A percentile compares a stretch with the other conserved stretches of the same genome.
Evolutionary conservation across 805 yeast species (phyloP).

Genomic region (Novakomyces olei): DNA sequence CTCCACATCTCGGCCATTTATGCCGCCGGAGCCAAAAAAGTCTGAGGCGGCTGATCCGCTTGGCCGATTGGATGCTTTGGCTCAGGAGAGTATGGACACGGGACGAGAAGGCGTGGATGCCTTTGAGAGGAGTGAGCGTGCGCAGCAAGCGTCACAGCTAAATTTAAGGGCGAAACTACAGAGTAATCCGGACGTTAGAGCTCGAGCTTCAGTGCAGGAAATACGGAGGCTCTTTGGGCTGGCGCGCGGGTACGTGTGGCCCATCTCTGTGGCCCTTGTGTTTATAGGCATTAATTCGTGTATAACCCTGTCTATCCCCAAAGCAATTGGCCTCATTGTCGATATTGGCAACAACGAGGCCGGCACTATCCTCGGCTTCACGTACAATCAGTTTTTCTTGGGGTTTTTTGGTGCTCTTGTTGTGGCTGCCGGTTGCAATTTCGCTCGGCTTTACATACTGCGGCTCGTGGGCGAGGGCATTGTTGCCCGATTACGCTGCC

Average conservation of each 20-base stretch:
- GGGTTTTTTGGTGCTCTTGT: conserved; percentile 41
- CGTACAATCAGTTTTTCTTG: conserved; percentile 39
- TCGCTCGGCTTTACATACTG: conserved; percentile 54
- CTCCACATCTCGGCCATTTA: too few relatives aligned
- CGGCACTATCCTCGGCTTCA: conserved; percentile 32
- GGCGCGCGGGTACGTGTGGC: conserved; percentile 34
- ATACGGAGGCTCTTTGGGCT: conserved; percentile 28
- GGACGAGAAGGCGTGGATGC: too few relatives aligned
- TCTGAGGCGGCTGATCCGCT: too few relatives aligned
- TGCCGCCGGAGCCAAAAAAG: too few relatives aligned
- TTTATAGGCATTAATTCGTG: conserved; percentile 51
- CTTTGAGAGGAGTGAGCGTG: conserved; percentile 7
- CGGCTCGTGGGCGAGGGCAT: conserved; percentile 68
- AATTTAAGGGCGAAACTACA: conserved; percentile 10
- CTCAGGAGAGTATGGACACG: too few relatives aligned
- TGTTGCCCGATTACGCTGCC: conserved; percentile 62
- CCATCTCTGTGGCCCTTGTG: conserved; percentile 36
- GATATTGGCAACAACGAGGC: conserved; percentile 35
- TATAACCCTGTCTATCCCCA: conserved; percentile 61
- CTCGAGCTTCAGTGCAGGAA: conserved; percentile 15
- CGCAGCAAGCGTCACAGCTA: conserved; percentile 10
- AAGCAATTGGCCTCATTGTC: conserved; percentile 62
- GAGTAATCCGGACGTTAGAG: conserved; percentile 8
- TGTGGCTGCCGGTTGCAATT: conserved; percentile 57
- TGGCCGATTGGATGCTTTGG: too few relatives aligned